A percentile compares a stretch with the other conserved stretches of the same genome.
Evolutionary conservation across 2,329 filamentous ascomycete genomes (phyloP).

Genomic region (Trichoderma sp.): DNA sequence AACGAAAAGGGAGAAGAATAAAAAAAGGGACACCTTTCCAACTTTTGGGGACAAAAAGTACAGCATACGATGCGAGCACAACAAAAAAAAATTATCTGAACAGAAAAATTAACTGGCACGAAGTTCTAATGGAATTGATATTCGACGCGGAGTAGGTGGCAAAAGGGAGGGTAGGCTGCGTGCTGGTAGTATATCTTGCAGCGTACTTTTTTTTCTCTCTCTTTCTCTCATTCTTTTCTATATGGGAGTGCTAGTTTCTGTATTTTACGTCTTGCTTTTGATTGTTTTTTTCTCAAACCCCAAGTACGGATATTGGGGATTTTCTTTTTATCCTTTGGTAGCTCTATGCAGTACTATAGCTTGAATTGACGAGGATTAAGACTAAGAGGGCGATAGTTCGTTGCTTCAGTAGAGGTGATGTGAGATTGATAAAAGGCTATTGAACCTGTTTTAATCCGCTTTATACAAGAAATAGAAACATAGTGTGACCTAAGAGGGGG

Average conservation of each 20-base stretch:
- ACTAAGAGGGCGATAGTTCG: background rate
- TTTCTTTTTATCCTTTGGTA: background rate
- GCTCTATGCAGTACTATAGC: background rate
- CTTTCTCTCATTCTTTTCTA: slow-evolving; percentile 26
- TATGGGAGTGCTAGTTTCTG: slow-evolving; percentile 27
- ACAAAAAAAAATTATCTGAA: background rate
- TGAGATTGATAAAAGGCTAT: background rate
- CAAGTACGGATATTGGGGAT: background rate
- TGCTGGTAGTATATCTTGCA: slow-evolving; percentile 16
- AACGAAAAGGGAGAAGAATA: background rate
- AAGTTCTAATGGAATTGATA: background rate
- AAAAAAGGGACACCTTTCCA: background rate
- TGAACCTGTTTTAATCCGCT: background rate
- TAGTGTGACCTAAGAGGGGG: background rate
- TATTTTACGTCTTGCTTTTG: background rate
- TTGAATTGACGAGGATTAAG: background rate
- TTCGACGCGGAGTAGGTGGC: background rate
- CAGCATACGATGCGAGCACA: background rate
- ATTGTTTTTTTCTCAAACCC: background rate
- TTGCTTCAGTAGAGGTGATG: background rate
- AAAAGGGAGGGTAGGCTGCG: slow-evolving; percentile 3
- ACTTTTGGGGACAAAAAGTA: background rate
- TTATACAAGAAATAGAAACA: background rate
- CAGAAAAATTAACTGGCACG: background rate
- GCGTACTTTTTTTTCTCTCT: slow-evolving; percentile 28